Conservation (phyloP, 2,329 filamentous ascomycete species). For the Chrysosporium queenslandicum region DNA sequence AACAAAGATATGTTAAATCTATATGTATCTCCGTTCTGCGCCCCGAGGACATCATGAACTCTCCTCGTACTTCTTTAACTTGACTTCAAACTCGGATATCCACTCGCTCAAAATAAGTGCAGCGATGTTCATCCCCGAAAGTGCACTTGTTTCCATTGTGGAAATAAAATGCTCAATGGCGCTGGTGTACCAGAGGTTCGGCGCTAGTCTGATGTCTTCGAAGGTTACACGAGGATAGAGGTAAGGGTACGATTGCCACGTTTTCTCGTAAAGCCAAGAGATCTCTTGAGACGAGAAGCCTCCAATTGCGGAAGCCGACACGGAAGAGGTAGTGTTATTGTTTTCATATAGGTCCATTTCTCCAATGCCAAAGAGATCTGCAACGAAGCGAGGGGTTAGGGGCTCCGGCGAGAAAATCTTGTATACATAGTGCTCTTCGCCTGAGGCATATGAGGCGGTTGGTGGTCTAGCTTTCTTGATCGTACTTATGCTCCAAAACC, state of each 20-base stretch:
- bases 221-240: slow-evolving; percentile 78
- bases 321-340: slow-evolving; percentile 18
- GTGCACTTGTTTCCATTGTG: slow-evolving; percentile 90
- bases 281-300: slow-evolving; percentile 41
- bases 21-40: background rate
- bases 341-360: slow-evolving; percentile 18
- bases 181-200: slow-evolving; percentile 47
- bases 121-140: slow-evolving; percentile 63
- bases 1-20: background rate
- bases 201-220: slow-evolving; percentile 60
- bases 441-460: slow-evolving; percentile 13
- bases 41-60: background rate
- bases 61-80: slow-evolving; percentile 16
- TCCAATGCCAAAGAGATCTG: slow-evolving; percentile 40
- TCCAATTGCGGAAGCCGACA: slow-evolving; percentile 18
- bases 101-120: slow-evolving; percentile 44
- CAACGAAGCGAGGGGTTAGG: slow-evolving; percentile 40
- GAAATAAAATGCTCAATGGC: slow-evolving; percentile 88
- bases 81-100: slow-evolving; percentile 16
- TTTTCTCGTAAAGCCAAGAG: slow-evolving; percentile 66
- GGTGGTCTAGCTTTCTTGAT: slow-evolving; percentile 57
- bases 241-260: slow-evolving; percentile 78
- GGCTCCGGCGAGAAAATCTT: slow-evolving; percentile 54
- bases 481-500: slow-evolving; percentile 79
- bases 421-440: slow-evolving; percentile 48